These are phyloP conservation scores for Cornus controversa DNA, from an alignment of 148 eudicot species.

Conservation along the genomic window DNA sequence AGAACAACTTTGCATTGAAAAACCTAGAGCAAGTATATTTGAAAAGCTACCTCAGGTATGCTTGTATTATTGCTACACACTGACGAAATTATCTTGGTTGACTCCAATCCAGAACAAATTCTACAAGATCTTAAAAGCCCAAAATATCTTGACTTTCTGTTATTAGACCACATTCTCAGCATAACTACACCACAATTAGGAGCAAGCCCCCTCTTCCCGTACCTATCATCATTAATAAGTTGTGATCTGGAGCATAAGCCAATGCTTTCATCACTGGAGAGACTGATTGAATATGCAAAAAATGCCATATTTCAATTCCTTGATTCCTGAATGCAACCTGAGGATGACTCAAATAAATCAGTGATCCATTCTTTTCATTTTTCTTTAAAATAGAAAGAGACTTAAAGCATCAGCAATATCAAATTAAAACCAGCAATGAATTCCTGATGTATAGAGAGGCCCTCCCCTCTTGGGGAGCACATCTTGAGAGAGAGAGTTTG, in stretches of 20 bases:
- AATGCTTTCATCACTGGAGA: conserved; percentile 43
- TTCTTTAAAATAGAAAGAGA: background rate
- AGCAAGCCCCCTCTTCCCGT: conserved; percentile 30
- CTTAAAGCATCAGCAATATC: background rate
- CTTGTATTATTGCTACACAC: conserved; percentile 21
- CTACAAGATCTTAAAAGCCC: conserved; percentile 29
- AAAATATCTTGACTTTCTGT: conserved; percentile 25
- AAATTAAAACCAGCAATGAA: background rate
- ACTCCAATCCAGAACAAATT: conserved; percentile 19
- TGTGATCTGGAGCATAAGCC: conserved; percentile 17
- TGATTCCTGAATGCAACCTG: conserved; percentile 29
- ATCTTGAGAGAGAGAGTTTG: background rate
- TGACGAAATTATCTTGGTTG: conserved; percentile 28
- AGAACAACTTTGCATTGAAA: conserved; percentile 1
- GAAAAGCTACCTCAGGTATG: conserved; percentile 42
- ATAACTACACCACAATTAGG: conserved; percentile 28
- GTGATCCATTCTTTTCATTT: background rate
- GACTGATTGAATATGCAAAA: conserved; percentile 35
- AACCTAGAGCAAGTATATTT: conserved; percentile 4
- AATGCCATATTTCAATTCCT: conserved; percentile 34
- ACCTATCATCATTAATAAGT: conserved; percentile 30
- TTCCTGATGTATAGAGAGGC: background rate
- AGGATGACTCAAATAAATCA: conserved; percentile 10
- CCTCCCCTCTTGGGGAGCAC: too few relatives aligned
- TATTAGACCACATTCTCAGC: conserved; percentile 36